Base-by-base conservation (phyloP, 2,329 filamentous ascomycete species). In the Bipolaris zeicola region DNA sequence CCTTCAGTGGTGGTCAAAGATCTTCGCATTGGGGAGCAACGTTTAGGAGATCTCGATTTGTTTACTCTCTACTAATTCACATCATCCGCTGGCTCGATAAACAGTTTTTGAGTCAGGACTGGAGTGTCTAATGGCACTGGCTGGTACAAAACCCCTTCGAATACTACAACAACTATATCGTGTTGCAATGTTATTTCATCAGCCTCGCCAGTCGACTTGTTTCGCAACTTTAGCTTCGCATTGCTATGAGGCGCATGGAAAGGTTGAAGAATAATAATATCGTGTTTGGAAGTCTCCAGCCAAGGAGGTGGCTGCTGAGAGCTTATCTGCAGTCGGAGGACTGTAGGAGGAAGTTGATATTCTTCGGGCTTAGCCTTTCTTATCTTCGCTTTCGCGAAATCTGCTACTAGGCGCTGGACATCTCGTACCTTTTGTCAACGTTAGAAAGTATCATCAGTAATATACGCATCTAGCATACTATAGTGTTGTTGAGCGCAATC, bases 301-400 rank as follows among this genome's bases (percentile, higher is more conserved):
- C 46, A 49, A 31, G 7, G 34, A 41, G 34, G 34, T 36, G 18
- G 6, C 24, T 36, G 24, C 31, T 46, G 44, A 37, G 44, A 46
- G 26, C 14, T 36, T 34, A 18, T 16, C 18, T 28, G 31, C 46
- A 20, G 1, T 28, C 20, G 20, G 14, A 49, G 37, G 18, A 49
- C 46, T 41, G 20, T 14, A 14, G 46, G 46, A n/a, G 46, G 46
- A 38, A 49, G 46, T 49, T 49, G 31, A 28, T 49, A 49, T 41
- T 49, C 46, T 49, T 38, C 14, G 14, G 46, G 46, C 46, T n/a
- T 49, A 26, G 36, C 34, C 22, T 49, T 49, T n/a, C 36, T 24
- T 49, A 49, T 49, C 33, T 41, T 49, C 46, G 46, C 46, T 49
- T 28, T 49, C 37, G 46, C 46, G 24, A 49, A 16, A n/a, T 49